phyloP scores from a whole-genome alignment of 208 protist genomes.

The Trichomonas vaginalis region DNA sequence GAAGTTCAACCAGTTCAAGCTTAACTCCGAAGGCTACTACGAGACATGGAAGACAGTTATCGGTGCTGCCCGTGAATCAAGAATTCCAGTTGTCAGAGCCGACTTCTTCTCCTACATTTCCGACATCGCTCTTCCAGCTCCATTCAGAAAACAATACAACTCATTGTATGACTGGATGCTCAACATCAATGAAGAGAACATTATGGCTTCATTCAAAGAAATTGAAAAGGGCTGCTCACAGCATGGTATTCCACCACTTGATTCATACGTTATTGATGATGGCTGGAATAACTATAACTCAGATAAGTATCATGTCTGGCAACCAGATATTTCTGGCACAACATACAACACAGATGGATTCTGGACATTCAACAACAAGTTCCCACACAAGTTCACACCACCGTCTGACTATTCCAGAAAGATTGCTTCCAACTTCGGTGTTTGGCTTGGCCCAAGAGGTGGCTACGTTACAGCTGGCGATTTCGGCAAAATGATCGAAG shows the following conservation, averaged over 20 bases:
- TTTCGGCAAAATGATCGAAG: constrained; percentile 1
- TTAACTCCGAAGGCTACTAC: not conserved
- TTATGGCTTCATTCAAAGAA: not conserved
- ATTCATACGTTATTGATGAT: not conserved
- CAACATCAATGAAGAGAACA: not conserved
- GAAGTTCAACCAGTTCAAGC: not conserved
- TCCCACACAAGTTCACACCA: not conserved
- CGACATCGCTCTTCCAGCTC: not conserved
- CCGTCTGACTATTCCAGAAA: not conserved
- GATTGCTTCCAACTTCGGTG: not conserved
- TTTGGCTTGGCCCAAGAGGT: not conserved
- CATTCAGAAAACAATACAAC: constrained; percentile 8
- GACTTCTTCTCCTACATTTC: not conserved
- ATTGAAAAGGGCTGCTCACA: not conserved
- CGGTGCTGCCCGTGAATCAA: not conserved
- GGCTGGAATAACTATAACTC: not conserved
- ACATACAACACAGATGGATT: not conserved
- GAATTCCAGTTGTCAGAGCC: not conserved
- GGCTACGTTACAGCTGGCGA: not conserved
- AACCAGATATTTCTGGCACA: not conserved
- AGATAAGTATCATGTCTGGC: not conserved
- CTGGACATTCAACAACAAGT: not conserved
- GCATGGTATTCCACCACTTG: not conserved
- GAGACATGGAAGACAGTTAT: not conserved
- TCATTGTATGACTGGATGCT: constrained; percentile 1